These are phyloP conservation scores for Heliamphora exappendiculata DNA, from an alignment of 148 eudicot species.

Conservation along the genomic window DNA sequence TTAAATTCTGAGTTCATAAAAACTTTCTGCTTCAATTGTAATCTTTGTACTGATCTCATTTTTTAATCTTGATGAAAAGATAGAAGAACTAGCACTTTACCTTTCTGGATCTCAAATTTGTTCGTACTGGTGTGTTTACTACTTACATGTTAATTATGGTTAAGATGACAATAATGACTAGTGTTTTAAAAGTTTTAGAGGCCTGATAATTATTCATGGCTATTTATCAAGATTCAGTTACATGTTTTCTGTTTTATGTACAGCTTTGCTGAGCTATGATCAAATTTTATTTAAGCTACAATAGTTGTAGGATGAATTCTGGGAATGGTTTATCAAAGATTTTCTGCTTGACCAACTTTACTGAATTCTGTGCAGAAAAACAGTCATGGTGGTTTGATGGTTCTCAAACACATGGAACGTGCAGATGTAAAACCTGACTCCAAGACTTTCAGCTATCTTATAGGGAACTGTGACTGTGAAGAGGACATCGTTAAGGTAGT, in stretches of 20 bases:
- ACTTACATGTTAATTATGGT: not conserved
- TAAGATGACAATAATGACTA: not conserved
- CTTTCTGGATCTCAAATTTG: no score
- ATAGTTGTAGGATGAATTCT: not conserved
- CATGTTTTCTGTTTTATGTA: not conserved
- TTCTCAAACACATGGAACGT: conserved; percentile 64
- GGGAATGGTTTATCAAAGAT: not conserved
- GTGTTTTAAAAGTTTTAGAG: not conserved
- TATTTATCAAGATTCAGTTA: conserved; percentile 4
- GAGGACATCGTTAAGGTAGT: conserved; percentile 67
- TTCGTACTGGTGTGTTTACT: no score
- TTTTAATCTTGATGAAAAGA: not conserved
- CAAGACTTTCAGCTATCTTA: conserved; percentile 68
- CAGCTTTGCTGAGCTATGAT: not conserved
- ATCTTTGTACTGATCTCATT: not conserved
- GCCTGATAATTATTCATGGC: not conserved
- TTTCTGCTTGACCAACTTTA: conserved; percentile 13
- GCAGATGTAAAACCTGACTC: conserved; percentile 70
- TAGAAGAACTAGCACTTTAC: not conserved
- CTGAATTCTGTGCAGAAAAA: conserved; percentile 55
- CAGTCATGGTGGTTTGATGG: conserved; percentile 35
- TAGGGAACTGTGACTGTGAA: conserved; percentile 45
- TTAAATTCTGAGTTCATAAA: not conserved
- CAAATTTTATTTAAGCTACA: not conserved
- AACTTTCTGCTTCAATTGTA: not conserved